Evolutionary conservation across 2,329 filamentous ascomycete genomes (phyloP), one percentile per base, ranked within the genome.

Genomic region (Amylocarpus encephaloides): DNA sequence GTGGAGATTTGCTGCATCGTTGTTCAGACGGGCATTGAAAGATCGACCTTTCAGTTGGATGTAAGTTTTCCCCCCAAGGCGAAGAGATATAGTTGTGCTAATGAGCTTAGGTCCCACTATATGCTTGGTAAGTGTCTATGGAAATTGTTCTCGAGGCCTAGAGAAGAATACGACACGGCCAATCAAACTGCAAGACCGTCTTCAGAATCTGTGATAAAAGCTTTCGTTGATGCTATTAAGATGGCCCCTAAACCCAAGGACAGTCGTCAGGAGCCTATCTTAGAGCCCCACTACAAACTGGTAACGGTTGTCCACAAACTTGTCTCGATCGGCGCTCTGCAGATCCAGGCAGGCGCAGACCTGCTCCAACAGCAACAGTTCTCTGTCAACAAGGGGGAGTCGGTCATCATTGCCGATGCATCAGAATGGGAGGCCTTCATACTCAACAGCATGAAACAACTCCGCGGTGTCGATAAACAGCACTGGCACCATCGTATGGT

Each of bases 401-500:
- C 54, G 7, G 53, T 66, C 18, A 56, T 62, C 4, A 57, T 67
- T 30, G 50, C 42, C 33, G 47, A 62, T 39, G 39, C 46, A 48
- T 72, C 77, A 16, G 74, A 75, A 9, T 86, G 83, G 83, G 74
- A 79, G 43, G 59, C 70, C 4, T 85, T 82, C 59, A 72, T 85
- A 39, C 67, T 84, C 12, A 70, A 73, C 36, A 67, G 52, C 26
- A 49, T 67, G 29, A 58, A 60, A 16, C 56, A 62, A 35, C 55
- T 66, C 15, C 57, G 61, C 32, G 59, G 53, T 43, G 78, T 80
- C 2, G 85, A 88, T 63, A 87, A 87, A 64, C 78, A 82, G 2
- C 83, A 85, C 57, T 88, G 85, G 85, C 85, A 88, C 63, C 85
- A 88, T 64, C 78, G 85, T 13, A 86, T 88, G 73, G 79, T 82